Base-by-base conservation (phyloP, 305 asterid genomes). In the Withania somnifera region DNA sequence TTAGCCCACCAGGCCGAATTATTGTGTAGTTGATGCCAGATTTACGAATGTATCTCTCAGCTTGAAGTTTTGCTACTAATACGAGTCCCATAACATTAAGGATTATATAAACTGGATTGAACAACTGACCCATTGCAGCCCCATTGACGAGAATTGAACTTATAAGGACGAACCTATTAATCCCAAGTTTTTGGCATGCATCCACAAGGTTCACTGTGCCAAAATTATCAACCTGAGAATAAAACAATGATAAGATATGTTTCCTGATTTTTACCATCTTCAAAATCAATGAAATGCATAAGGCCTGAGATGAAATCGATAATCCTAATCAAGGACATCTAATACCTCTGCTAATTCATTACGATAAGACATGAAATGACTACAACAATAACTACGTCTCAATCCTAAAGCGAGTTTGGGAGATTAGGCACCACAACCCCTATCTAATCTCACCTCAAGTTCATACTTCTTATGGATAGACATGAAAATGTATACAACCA, bases 201-300 rank as follows among this genome's bases (percentile, higher is more conserved):
- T 95, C 99, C 22, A 93, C 99, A 83, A 95, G 93, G 88, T 92
- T 93, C 50, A 95, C 97, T 5, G 99, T 95, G 56, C 99, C 99
- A 64, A 89, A 91, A 81, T 95, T 93, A 86, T 95, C 99, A 24
- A 95, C 99, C 99, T 95, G 91, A 69, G 14, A 53, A 11, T 40
- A 79, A 53, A 80, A 34, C 57, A 24, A 24, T 7, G 57, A 45
- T 45, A 7, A 5, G 24, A 71, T 1, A 7, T 14, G 0, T 45
- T 45, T 22, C 8, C 78, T 71, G 58, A 42, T 7, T 71, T 45
- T 71, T 3, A 68, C 54, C 54, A 40, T 24, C 40, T 40, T 69
- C 7, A 40, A 69, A 69, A 69, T 69, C 56, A 69, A 20, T 40
- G 56, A 40, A 69, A 20, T 22, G n/a, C 54, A 17, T 0, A 1